Conservation (phyloP, 2,329 filamentous ascomycete genomes). For the Passalora sequoiae region DNA sequence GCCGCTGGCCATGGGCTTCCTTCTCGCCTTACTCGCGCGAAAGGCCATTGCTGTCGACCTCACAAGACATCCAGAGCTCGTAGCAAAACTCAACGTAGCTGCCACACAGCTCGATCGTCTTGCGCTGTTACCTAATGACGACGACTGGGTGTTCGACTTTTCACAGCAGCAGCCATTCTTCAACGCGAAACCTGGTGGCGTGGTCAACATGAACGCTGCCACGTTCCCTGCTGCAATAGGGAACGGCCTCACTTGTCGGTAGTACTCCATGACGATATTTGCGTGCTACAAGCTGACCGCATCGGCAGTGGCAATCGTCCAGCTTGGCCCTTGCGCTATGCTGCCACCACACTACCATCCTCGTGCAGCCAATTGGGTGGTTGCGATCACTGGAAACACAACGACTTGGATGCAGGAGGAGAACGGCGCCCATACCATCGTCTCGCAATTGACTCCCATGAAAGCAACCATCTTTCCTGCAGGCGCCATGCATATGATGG, state of each 20-base stretch:
- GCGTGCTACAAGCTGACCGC: slow-evolving; percentile 7
- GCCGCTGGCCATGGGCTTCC: slow-evolving; percentile 13
- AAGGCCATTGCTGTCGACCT: slow-evolving; percentile 34
- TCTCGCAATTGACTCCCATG: slow-evolving; percentile 39
- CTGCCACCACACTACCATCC: slow-evolving; percentile 49
- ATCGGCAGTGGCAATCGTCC: slow-evolving; percentile 32
- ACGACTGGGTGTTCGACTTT: slow-evolving; percentile 50
- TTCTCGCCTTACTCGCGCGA: slow-evolving; percentile 24
- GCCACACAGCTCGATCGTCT: slow-evolving; percentile 46
- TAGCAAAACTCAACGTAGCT: slow-evolving; percentile 37
- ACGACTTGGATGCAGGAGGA: slow-evolving; percentile 50
- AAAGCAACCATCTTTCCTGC: slow-evolving; percentile 49
- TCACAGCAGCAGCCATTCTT: slow-evolving; percentile 37
- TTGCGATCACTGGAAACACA: slow-evolving; percentile 46
- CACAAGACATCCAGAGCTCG: slow-evolving; percentile 38
- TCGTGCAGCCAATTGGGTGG: slow-evolving; percentile 47
- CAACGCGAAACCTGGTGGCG: slow-evolving; percentile 43
- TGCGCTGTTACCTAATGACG: slow-evolving; percentile 37
- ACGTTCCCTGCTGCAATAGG: slow-evolving; percentile 47
- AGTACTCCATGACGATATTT: not conserved
- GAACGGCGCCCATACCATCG: slow-evolving; percentile 45
- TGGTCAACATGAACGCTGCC: slow-evolving; percentile 50
- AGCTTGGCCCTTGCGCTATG: slow-evolving; percentile 50
- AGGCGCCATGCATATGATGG: slow-evolving; percentile 48
- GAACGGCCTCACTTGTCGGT: slow-evolving; percentile 45